Evolutionary conservation across 768 basidiomycete species (phyloP).

Genomic region (Leccinum subgranulosum): DNA sequence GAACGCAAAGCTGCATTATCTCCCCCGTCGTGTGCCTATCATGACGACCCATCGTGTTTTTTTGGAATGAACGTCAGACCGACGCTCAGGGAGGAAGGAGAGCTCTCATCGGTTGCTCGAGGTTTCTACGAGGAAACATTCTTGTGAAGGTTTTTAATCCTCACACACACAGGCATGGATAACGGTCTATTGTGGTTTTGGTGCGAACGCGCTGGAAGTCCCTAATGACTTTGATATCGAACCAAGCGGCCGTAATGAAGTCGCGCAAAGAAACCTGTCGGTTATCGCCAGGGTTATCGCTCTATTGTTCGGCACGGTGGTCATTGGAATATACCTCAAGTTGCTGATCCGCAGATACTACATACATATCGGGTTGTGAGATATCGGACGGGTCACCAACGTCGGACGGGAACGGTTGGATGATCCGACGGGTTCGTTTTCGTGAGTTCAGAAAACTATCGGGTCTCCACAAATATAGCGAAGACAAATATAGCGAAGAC

Average conservation of each 20-base stretch:
- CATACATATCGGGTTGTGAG: background rate
- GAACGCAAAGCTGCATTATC: no score
- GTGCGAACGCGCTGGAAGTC: background rate
- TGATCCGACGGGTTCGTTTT: background rate
- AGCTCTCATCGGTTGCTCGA: background rate
- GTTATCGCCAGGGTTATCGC: background rate
- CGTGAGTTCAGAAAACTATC: no score
- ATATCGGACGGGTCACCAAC: background rate
- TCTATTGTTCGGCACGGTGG: background rate
- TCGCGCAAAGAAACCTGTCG: background rate
- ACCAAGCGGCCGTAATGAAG: no score
- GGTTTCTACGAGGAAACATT: background rate
- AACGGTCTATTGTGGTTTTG: background rate
- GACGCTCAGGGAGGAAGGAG: no score
- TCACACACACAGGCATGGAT: background rate
- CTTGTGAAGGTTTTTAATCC: background rate
- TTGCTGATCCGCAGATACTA: background rate
- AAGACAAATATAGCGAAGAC: no score
- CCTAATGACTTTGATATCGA: background rate
- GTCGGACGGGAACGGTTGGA: background rate
- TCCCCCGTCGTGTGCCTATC: no score
- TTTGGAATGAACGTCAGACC: no score
- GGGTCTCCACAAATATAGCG: no score
- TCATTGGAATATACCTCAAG: background rate
- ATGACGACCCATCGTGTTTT: no score